A percentile compares a stretch with the other conserved stretches of the same genome.
These are phyloP conservation scores for Penicillium crustosum DNA, from an alignment of 2,329 filamentous ascomycete genomes.

Conservation along the genomic window DNA sequence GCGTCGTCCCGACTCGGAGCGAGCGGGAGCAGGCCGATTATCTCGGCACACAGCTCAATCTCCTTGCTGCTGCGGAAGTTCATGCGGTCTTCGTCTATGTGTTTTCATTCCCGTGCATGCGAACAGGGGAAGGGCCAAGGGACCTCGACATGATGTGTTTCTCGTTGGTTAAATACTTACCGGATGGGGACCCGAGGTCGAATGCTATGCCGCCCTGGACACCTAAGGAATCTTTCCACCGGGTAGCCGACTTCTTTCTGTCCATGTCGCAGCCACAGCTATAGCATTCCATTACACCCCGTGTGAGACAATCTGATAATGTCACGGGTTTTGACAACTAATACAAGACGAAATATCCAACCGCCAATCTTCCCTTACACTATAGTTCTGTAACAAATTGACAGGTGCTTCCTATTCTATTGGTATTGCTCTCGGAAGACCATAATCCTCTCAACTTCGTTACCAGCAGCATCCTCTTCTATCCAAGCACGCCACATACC, in stretches of 20 bases:
- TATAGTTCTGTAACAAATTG: no score
- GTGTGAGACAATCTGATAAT: background rate
- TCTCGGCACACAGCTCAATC: background rate
- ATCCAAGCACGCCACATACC: constrained; percentile 83
- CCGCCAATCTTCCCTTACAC: no score
- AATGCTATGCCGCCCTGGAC: background rate
- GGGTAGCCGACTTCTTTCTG: background rate
- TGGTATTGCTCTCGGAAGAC: constrained; percentile 45
- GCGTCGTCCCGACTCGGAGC: background rate
- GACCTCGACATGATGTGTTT: background rate
- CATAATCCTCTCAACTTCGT: constrained; percentile 43
- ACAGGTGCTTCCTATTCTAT: background rate
- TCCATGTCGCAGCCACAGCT: background rate
- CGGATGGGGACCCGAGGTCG: background rate
- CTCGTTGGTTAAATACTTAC: background rate
- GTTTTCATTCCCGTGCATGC: background rate
- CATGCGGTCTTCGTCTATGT: background rate
- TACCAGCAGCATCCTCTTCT: constrained; percentile 40
- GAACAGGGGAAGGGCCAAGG: background rate
- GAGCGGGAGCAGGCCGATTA: background rate
- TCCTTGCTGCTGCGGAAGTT: background rate
- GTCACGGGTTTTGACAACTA: no score
- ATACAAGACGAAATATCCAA: no score
- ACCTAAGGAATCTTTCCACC: background rate
- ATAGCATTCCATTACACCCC: background rate